Conservation (phyloP, 1,284 basidiomycete species). For the Wallemia mellicola region DNA sequence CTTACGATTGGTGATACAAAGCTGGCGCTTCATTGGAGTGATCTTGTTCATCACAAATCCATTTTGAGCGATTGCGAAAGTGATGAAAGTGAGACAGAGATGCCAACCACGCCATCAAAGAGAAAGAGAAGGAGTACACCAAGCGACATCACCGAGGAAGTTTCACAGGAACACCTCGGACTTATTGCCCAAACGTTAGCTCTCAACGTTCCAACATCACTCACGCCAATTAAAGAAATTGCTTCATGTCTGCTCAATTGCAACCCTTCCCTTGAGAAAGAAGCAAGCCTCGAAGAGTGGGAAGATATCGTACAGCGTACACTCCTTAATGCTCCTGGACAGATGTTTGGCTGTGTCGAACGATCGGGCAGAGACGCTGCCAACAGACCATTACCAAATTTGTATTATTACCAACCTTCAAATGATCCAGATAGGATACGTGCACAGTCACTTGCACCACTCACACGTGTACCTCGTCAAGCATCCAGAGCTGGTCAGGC, state of each 20-base stretch:
- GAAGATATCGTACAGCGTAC: neutral
- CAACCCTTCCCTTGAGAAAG: neutral
- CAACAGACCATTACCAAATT: neutral
- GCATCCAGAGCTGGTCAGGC: neutral
- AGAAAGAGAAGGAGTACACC: neutral
- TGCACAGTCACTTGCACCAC: neutral
- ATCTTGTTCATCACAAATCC: neutral
- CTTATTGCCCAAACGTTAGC: neutral
- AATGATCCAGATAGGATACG: neutral
- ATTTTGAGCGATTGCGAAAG: neutral
- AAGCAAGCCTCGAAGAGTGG: neutral
- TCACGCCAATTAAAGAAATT: neutral
- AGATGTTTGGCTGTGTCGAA: neutral
- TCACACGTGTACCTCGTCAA: neutral
- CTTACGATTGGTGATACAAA: neutral
- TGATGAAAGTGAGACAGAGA: neutral
- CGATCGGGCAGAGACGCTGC: neutral
- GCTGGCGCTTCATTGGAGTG: neutral
- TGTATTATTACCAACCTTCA: neutral
- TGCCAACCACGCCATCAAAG: neutral
- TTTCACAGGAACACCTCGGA: neutral
- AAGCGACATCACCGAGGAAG: neutral
- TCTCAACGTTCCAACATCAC: neutral
- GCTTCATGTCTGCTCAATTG: neutral
- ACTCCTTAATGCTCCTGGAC: neutral